A percentile compares a stretch with the other conserved stretches of the same genome.
phyloP scores from a whole-genome alignment of 176 grass and related monocot genomes.

The Carex kokanica region DNA sequence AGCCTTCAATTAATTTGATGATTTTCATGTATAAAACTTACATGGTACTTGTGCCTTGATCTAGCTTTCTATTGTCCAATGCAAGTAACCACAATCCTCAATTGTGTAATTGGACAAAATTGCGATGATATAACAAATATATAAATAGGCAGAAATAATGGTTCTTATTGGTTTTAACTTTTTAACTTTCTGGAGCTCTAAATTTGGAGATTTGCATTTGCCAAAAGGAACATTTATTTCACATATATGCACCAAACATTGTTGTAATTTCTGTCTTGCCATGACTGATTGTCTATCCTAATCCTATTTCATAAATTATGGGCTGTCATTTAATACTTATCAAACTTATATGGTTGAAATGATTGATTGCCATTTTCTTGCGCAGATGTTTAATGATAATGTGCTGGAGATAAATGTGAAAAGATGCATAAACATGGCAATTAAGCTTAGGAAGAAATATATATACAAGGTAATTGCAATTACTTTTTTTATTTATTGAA shows the following conservation, averaged over 20 bases:
- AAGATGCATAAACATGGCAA: slow-evolving; percentile 75
- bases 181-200: not conserved
- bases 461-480: slow-evolving; percentile 50
- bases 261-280: not conserved
- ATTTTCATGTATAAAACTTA: not conserved
- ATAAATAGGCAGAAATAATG: not conserved
- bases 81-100: not conserved
- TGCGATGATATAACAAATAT: not conserved
- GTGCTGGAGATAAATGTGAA: slow-evolving; percentile 88
- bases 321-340: not conserved
- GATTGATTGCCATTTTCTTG: not conserved
- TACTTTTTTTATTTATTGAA: not conserved
- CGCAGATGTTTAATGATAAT: slow-evolving; percentile 98
- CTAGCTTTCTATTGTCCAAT: not conserved
- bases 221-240: not conserved
- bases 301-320: not conserved
- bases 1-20: not conserved
- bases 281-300: not conserved
- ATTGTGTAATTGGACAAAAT: not conserved
- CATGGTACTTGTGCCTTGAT: not conserved
- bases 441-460: slow-evolving; percentile 88
- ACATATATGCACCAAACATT: not conserved
- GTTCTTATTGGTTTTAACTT: not conserved
- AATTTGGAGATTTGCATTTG: not conserved
- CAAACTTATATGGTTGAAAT: not conserved